phyloP scores from a whole-genome alignment of 225 moss, liverwort and hornwort genomes.

The Bryum argenteum region DNA sequence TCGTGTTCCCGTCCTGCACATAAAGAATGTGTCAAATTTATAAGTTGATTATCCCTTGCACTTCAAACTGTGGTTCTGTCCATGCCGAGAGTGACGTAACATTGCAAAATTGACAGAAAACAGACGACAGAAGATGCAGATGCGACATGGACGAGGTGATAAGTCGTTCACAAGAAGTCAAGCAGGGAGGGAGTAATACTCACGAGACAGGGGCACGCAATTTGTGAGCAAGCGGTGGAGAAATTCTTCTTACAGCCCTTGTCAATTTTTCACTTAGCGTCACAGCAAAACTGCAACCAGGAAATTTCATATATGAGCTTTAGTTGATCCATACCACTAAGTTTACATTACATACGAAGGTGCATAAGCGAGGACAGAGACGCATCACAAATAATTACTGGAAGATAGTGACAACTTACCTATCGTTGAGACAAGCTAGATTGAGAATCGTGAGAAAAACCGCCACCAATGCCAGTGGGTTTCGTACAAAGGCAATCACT shows the following conservation, averaged over 20 bases:
- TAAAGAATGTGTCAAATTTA: constrained; percentile 27
- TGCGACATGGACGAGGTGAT: constrained; percentile 14
- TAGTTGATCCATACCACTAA: constrained; percentile 2
- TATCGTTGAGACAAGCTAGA: constrained; percentile 73
- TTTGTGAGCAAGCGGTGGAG: constrained; percentile 73
- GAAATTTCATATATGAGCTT: not conserved
- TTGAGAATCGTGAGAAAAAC: constrained; percentile 58
- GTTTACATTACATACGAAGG: not conserved
- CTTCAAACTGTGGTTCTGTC: not conserved
- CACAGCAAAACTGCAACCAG: constrained; percentile 66
- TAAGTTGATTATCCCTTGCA: not conserved
- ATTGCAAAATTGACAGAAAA: not conserved
- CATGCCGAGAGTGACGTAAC: constrained; percentile 6
- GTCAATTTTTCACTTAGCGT: constrained; percentile 72
- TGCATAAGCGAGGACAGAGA: not conserved
- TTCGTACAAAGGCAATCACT: constrained; percentile 69
- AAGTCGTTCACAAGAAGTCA: not conserved
- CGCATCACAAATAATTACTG: not conserved
- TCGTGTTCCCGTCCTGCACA: constrained; percentile 63
- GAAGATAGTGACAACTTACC: constrained; percentile 37
- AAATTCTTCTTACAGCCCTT: constrained; percentile 61
- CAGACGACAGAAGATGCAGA: constrained; percentile 18
- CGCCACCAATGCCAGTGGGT: constrained; percentile 68
- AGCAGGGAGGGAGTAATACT: constrained; percentile 18
- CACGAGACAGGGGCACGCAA: constrained; percentile 64